Conservation (phyloP, 192 early-diverging fungal genomes). For the Entrophospora sp. region DNA sequence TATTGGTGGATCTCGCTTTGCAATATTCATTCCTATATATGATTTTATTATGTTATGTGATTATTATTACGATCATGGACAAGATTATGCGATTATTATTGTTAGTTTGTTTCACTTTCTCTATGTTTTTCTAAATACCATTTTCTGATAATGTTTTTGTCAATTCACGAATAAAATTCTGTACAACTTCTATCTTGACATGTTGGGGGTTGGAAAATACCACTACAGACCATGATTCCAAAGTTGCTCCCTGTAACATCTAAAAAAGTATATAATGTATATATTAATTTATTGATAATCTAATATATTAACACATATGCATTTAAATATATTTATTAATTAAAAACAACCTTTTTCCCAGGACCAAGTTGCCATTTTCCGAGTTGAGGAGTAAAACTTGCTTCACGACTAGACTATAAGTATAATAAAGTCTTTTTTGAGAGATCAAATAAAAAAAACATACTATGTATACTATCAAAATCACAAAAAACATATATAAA, state of each 20-base stretch:
- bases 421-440: too few relatives aligned
- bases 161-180: conserved; percentile 65
- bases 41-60: too few relatives aligned
- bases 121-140: conserved; percentile 25
- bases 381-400: conserved; percentile 43
- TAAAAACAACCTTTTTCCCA: conserved; percentile 58
- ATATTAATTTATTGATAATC: not conserved
- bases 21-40: conserved; percentile 43
- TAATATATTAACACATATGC: not conserved
- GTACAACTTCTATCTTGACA: conserved; percentile 38
- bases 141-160: conserved; percentile 58
- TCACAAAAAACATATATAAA: not conserved
- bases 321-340: not conserved
- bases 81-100: too few relatives aligned
- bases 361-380: conserved; percentile 79
- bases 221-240: conserved; percentile 78
- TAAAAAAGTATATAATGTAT: not conserved
- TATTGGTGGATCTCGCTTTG: conserved; percentile 37
- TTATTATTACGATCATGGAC: too few relatives aligned
- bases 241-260: conserved; percentile 45
- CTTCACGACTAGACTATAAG: conserved; percentile 29
- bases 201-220: conserved; percentile 54
- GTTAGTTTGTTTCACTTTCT: too few relatives aligned
- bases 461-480: too few relatives aligned
- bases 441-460: too few relatives aligned